phyloP scores from a whole-genome alignment of 2,329 filamentous ascomycete genomes.

The Venturia asperata region DNA sequence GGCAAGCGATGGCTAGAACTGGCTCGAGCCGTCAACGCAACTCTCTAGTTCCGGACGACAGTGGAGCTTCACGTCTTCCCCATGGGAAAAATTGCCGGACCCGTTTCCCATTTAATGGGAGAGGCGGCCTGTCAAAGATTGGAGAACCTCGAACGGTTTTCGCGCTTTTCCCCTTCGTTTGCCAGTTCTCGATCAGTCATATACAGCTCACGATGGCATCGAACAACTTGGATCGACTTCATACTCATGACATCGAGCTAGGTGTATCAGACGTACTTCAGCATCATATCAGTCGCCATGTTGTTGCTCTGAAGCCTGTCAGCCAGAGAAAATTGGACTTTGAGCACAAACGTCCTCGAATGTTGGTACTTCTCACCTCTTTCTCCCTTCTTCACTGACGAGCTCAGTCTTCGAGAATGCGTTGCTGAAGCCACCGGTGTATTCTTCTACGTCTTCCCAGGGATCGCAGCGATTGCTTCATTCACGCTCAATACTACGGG shows the following conservation, averaged over 20 bases:
- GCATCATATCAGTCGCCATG: conserved; percentile 44
- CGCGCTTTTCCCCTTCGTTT: background rate
- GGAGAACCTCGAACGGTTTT: background rate
- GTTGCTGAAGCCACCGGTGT: conserved; percentile 51
- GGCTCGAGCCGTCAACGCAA: background rate
- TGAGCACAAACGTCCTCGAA: conserved; percentile 43
- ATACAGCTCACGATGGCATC: background rate
- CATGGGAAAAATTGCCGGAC: background rate
- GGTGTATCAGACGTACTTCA: conserved; percentile 49
- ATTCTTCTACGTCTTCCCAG: conserved; percentile 48
- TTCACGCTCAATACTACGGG: conserved; percentile 44
- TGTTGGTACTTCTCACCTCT: background rate
- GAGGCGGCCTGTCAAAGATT: background rate
- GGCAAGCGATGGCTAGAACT: background rate
- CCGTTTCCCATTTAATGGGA: background rate
- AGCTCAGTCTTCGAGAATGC: conserved; percentile 47
- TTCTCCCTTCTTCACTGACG: background rate
- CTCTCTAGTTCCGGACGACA: background rate
- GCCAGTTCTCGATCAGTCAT: too few species aligned
- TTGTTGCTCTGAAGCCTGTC: conserved; percentile 45
- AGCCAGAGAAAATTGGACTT: conserved; percentile 50
- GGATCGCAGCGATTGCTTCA: conserved; percentile 46
- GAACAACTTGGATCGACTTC: conserved; percentile 8
- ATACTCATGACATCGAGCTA: conserved; percentile 38
- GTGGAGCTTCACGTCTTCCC: conserved; percentile 1